Evolutionary conservation across 805 yeast species (phyloP).

Genomic region (Cyberlindnera mrakii): DNA sequence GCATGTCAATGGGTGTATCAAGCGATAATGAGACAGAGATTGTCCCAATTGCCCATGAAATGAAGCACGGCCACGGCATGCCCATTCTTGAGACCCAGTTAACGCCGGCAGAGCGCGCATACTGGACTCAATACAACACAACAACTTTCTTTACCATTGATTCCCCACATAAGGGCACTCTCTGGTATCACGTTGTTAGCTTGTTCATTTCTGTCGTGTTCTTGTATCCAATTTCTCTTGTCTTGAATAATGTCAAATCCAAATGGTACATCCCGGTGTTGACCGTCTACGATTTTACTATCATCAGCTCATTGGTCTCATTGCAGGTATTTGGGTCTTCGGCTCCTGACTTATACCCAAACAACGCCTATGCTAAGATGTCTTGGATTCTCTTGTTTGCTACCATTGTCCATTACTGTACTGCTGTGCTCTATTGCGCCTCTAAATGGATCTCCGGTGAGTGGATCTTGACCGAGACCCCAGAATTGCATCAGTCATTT

Average conservation of each 20-base stretch:
- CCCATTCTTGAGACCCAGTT: constrained; percentile 66
- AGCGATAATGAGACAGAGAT: constrained; percentile 12
- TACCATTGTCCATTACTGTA: constrained; percentile 44
- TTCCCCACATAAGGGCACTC: constrained; percentile 41
- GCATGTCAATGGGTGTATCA: not conserved
- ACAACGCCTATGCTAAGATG: constrained; percentile 66
- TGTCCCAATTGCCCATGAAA: constrained; percentile 42
- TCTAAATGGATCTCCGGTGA: constrained; percentile 34
- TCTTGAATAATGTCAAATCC: constrained; percentile 54
- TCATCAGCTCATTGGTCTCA: constrained; percentile 45
- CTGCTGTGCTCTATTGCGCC: constrained; percentile 46
- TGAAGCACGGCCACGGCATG: constrained; percentile 53
- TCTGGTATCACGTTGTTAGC: constrained; percentile 49
- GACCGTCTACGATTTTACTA: constrained; percentile 40
- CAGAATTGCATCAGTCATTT: constrained; percentile 15
- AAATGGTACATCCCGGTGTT: constrained; percentile 54
- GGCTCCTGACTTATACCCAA: constrained; percentile 68
- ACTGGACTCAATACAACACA: constrained; percentile 76
- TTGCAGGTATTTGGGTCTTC: constrained; percentile 52
- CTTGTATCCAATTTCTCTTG: constrained; percentile 62
- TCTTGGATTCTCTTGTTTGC: constrained; percentile 52
- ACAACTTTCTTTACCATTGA: constrained; percentile 63
- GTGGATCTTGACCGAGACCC: constrained; percentile 12
- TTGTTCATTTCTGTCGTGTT: constrained; percentile 40
- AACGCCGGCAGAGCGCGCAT: constrained; percentile 63